Evolutionary conservation across 2,329 filamentous ascomycete genomes (phyloP).

Genomic region (Exophiala sp.): DNA sequence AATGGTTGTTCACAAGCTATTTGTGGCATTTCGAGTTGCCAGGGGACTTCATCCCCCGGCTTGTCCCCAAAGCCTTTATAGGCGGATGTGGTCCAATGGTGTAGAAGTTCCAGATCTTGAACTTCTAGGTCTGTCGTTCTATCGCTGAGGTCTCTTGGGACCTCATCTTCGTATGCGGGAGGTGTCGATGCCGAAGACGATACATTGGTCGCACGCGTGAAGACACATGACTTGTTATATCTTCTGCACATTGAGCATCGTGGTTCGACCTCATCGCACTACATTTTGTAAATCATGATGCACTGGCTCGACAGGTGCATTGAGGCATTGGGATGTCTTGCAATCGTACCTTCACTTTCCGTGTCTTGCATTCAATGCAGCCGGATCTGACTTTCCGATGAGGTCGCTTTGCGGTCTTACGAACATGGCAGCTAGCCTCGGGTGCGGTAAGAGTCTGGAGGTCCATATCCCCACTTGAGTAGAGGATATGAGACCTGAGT

Average conservation of each 20-base stretch:
- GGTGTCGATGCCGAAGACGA: too few relatives aligned
- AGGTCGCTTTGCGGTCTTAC: neutral
- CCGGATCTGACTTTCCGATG: neutral
- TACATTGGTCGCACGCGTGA: neutral
- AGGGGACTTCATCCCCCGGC: neutral
- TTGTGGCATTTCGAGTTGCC: constrained; percentile 2
- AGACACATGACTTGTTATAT: neutral
- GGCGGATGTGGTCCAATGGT: too few relatives aligned
- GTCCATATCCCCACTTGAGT: too few relatives aligned
- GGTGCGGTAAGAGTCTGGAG: too few relatives aligned
- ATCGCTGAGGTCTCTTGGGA: too few relatives aligned
- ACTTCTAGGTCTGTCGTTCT: too few relatives aligned
- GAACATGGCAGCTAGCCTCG: too few relatives aligned
- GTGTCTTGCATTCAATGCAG: neutral
- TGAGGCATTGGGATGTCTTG: neutral
- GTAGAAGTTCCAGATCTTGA: too few relatives aligned
- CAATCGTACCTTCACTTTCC: neutral
- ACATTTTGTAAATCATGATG: too few relatives aligned
- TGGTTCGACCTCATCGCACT: neutral
- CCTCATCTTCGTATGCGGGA: too few relatives aligned
- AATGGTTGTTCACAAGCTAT: neutral
- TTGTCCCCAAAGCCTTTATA: neutral
- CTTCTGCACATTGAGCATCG: neutral
- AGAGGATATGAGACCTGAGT: too few relatives aligned
- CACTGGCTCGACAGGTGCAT: too few relatives aligned